phyloP scores from a whole-genome alignment of 2,329 filamentous ascomycete genomes.

The Talaromyces sp. region DNA sequence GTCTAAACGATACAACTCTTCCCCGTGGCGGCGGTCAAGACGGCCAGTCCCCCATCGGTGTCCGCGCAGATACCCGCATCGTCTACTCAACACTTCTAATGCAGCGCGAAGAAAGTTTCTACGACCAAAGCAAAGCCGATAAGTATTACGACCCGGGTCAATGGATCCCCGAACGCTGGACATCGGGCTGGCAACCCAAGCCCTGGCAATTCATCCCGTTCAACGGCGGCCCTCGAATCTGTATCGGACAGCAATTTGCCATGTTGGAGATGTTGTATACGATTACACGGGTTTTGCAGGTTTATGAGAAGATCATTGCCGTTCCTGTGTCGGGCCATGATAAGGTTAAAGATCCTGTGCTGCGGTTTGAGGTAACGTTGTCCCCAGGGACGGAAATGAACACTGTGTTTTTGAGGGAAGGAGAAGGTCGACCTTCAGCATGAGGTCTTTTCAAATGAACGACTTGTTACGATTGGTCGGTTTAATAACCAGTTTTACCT shows the following conservation, averaged over 20 bases:
- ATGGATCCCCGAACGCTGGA: slow-evolving; percentile 53
- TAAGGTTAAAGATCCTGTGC: slow-evolving; percentile 34
- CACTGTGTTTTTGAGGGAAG: slow-evolving; percentile 38
- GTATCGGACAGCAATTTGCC: slow-evolving; percentile 59
- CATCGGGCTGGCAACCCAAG: slow-evolving; percentile 49
- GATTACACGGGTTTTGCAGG: slow-evolving; percentile 42
- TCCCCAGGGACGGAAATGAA: slow-evolving; percentile 38
- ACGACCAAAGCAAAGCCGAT: slow-evolving; percentile 36
- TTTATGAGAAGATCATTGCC: slow-evolving; percentile 38
- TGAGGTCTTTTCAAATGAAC: neutral
- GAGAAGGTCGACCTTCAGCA: slow-evolving; percentile 16
- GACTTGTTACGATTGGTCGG: neutral
- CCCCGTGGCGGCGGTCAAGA: slow-evolving; percentile 60
- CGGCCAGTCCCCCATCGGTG: slow-evolving; percentile 43
- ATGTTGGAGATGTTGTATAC: slow-evolving; percentile 57
- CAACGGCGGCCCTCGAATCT: slow-evolving; percentile 53
- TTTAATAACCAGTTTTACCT: neutral
- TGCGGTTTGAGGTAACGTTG: slow-evolving; percentile 39
- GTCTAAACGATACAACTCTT: slow-evolving; percentile 70
- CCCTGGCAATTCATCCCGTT: slow-evolving; percentile 57
- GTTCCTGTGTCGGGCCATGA: slow-evolving; percentile 30
- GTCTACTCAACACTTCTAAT: slow-evolving; percentile 53
- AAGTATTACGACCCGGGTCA: slow-evolving; percentile 41
- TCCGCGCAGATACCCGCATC: slow-evolving; percentile 48
- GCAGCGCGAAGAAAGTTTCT: slow-evolving; percentile 52